Evolutionary conservation across 208 protist genomes (phyloP).

Genomic region (Leishmania turanica): DNA sequence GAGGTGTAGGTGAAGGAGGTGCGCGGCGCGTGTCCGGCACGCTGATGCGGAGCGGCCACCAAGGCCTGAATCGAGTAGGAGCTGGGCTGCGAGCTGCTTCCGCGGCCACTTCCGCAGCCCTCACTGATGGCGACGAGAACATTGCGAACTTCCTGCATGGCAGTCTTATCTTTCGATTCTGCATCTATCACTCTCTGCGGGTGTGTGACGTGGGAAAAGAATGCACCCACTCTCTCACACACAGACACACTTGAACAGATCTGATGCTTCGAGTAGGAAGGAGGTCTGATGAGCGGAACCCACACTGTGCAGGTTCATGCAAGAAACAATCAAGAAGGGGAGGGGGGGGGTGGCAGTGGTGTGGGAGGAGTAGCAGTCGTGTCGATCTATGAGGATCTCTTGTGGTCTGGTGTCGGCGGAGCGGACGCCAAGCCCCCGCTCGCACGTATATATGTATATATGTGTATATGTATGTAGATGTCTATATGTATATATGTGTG

Average conservation of each 20-base stretch:
- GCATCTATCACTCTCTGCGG: neutral
- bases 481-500: neutral
- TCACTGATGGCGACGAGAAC: slow-evolving; percentile 14
- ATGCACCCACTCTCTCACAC: neutral
- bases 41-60: neutral
- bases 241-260: neutral
- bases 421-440: neutral
- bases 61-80: neutral
- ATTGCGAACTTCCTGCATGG: slow-evolving; percentile 5
- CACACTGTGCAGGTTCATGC: neutral
- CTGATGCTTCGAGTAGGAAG: no score
- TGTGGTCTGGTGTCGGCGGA: neutral
- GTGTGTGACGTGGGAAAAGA: neutral
- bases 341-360: neutral
- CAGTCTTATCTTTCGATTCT: neutral
- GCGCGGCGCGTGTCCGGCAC: slow-evolving; percentile 23
- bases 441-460: neutral
- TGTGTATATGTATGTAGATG: neutral
- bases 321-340: neutral
- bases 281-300: neutral
- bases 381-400: neutral
- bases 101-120: neutral
- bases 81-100: neutral
- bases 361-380: neutral
- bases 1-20: slow-evolving; percentile 38